Percentiles rank a stretch among this genome's conserved stretches.
phyloP scores from a whole-genome alignment of 305 asterid genomes.

The Andrographis paniculata region DNA sequence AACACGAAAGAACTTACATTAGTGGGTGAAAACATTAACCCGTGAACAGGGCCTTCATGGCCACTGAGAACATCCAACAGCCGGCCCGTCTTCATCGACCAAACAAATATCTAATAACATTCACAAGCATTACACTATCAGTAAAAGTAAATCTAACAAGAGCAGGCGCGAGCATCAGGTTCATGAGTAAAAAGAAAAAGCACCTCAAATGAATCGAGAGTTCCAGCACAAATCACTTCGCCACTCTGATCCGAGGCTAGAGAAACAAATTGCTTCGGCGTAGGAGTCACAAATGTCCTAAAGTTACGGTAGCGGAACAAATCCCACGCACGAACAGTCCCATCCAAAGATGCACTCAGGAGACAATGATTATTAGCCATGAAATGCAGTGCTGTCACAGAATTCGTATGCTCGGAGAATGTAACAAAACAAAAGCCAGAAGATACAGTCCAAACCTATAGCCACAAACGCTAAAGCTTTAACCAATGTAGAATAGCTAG shows the following conservation, averaged over 20 bases:
- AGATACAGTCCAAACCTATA: conserved; percentile 92
- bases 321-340: conserved; percentile 98
- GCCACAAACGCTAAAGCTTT: neutral
- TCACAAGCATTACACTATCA: conserved; percentile 16
- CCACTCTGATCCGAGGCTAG: conserved; percentile 95
- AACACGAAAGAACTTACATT: conserved; percentile 40
- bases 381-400: conserved; percentile 91
- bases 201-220: conserved; percentile 98
- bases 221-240: conserved; percentile 98
- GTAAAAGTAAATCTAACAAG: conserved; percentile 13
- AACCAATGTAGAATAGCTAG: neutral
- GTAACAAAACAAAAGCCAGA: conserved; percentile 92
- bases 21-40: conserved; percentile 87
- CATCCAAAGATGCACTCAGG: conserved; percentile 95
- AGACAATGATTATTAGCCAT: conserved; percentile 81
- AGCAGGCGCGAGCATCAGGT: conserved; percentile 7
- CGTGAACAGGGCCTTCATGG: conserved; percentile 98
- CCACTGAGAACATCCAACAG: conserved; percentile 92
- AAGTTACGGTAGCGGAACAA: conserved; percentile 87
- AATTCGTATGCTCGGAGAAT: conserved; percentile 89
- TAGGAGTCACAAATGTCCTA: conserved; percentile 85
- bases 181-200: conserved; percentile 12
- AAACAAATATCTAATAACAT: conserved; percentile 60
- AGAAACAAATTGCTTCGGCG: conserved; percentile 92
- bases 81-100: conserved; percentile 98